Evolutionary conservation across 1,284 basidiomycete species (phyloP), one percentile per base, ranked within the genome.

Genomic region (Tilletia horrida): DNA sequence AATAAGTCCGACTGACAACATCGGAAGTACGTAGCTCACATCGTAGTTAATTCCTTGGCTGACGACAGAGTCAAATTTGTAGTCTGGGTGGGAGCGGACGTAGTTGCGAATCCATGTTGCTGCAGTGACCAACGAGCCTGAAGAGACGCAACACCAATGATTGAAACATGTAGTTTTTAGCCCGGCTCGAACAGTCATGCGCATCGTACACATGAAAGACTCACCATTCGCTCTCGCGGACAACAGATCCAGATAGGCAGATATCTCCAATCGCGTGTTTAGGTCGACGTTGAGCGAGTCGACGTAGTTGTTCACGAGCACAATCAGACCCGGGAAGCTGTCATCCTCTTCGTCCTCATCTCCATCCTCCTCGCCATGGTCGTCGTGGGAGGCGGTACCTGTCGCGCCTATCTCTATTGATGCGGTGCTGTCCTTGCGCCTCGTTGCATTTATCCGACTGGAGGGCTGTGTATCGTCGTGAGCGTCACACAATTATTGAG

Each of bases 91-190:
- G 1, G 87, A 86, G 23, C 88, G 88, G 59, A 99, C 90, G 82
- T 96, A 98, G 61, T 91, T 86, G 31, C 96, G 87, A 67, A 97
- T 93, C 92, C 92, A 99, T 8, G 88, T 88, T 1, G 96, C 96
- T 0, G 92, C 88, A 0, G 96, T 98, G 77, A 88, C 83, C n/a
- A 97, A 85, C 18, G 88, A 85, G 18, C 93, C 55, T 59, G 55
- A 0, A 59, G 16, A 40, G 13, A 35, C 7, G 16, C 45, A 23
- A 18, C 16, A 16, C 45, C 21, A 16, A 6, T 4, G 6, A 18
- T 6, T 4, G 4, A 16, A 48, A 48, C 45, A 18, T 18, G 45
- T n/a, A n/a, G 50, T 52, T 27, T 2, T 7, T 25, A 2, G 21
- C 3, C 18, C 25, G 13, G 3, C 23, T n/a, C n/a, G n/a, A 14